Conservation (phyloP, 148 eudicot species). For the Diospyros kaki region DNA sequence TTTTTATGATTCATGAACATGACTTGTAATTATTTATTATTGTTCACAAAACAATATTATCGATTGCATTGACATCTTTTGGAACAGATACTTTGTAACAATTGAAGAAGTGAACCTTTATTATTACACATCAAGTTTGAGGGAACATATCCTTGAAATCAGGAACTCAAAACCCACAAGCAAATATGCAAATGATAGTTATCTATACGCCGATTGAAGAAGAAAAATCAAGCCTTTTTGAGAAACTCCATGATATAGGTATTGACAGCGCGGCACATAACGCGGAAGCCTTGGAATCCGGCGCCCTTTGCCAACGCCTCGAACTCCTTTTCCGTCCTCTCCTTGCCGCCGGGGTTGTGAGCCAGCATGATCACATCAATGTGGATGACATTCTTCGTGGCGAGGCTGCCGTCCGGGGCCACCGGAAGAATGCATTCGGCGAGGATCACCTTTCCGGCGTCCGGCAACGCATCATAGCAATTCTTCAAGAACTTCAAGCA, state of each 20-base stretch:
- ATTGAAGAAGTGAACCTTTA: too few species aligned
- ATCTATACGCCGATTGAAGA: too few species aligned
- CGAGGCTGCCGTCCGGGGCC: conserved; percentile 48
- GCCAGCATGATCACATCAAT: conserved; percentile 80
- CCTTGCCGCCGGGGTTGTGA: conserved; percentile 83
- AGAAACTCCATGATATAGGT: conserved; percentile 75
- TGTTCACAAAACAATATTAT: too few species aligned
- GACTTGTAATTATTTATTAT: too few species aligned
- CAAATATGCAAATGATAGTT: too few species aligned
- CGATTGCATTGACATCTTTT: too few species aligned
- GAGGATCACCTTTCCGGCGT: conserved; percentile 75
- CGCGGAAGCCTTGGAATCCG: conserved; percentile 56
- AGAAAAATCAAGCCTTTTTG: conserved; percentile 22
- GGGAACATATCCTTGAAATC: too few species aligned
- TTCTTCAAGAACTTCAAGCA: conserved; percentile 72
- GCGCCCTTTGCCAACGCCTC: conserved; percentile 65
- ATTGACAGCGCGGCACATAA: conserved; percentile 57
- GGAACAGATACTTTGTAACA: too few species aligned
- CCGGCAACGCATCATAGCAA: conserved; percentile 65
- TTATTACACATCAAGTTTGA: too few species aligned
- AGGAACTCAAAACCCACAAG: too few species aligned
- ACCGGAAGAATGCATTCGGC: conserved; percentile 76
- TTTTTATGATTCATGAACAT: too few species aligned
- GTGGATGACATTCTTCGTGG: conserved; percentile 59
- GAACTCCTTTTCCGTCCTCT: conserved; percentile 79